These are phyloP conservation scores for Chaetomium olivaceum DNA, from an alignment of 2,329 filamentous ascomycete genomes.

Conservation along the genomic window DNA sequence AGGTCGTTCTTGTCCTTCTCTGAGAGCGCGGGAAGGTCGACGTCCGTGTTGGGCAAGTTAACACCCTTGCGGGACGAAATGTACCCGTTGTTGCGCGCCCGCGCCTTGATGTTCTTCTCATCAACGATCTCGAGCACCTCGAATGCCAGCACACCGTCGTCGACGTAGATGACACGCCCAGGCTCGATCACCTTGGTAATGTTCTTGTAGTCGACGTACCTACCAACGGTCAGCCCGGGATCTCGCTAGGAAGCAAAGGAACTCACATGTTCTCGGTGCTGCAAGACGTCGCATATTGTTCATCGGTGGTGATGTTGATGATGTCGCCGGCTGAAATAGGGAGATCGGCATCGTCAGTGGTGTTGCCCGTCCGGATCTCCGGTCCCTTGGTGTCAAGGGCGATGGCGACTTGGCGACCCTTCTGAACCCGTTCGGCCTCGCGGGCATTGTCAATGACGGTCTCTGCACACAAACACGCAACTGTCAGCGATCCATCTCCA, in stretches of 20 bases:
- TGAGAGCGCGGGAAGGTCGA: conserved; percentile 93
- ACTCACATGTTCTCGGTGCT: conserved; percentile 92
- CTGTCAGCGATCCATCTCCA: conserved; percentile 57
- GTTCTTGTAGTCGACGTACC: conserved; percentile 99
- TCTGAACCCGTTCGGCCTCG: conserved; percentile 74
- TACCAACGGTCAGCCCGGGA: conserved; percentile 39
- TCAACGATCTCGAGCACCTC: conserved; percentile 87
- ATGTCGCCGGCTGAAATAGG: conserved; percentile 81
- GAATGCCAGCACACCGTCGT: conserved; percentile 96
- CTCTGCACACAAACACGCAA: conserved; percentile 49
- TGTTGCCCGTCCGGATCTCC: conserved; percentile 64
- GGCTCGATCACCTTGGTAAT: conserved; percentile 96
- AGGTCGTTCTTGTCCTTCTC: conserved; percentile 98
- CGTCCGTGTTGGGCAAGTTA: conserved; percentile 97
- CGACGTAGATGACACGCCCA: conserved; percentile 95
- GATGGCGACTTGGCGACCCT: conserved; percentile 89
- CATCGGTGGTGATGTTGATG: conserved; percentile 96
- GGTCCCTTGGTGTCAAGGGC: conserved; percentile 75
- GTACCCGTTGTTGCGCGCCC: conserved; percentile 94
- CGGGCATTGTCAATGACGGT: conserved; percentile 96
- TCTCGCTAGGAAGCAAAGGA: not conserved
- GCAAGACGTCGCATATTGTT: conserved; percentile 80
- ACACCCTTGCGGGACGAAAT: conserved; percentile 99
- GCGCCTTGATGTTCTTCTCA: conserved; percentile 82
- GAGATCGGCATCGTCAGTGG: conserved; percentile 74